Evolutionary conservation across 345 rosid genomes (phyloP), one percentile per base, ranked within the genome.

Genomic region (Eucalyptus marginata): DNA sequence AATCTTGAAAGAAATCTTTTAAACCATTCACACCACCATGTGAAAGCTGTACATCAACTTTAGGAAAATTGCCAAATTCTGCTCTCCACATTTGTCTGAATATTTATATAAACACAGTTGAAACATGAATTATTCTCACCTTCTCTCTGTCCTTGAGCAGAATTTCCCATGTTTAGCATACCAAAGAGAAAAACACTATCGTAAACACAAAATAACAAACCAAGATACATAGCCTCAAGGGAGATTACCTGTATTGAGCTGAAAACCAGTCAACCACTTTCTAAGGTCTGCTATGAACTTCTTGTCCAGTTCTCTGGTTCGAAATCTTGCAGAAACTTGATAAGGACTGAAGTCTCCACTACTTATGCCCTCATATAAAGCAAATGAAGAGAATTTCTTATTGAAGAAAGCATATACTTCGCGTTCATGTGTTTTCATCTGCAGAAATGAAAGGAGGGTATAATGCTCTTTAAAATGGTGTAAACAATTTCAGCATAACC

Each of bases 351-450:
- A 93, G 86, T 88, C 92, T 43, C 87, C 81, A 47, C 92, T 93
- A 87, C 88, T 91, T 89, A 88, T 88, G 79, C 93, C 94, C 87
- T 94, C 89, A 86, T 92, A 98, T 79, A 97, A 80, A 46, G 96
- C 96, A 93, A 95, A 98, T n/a, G 97, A 91, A 87, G 99, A 94
- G 80, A 89, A 87, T 88, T 86, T 86, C 91, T 94, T 94, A 91
- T 94, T 90, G 93, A 91, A 96, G 44, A 94, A 90, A 79, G 96
- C 97, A 94, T 91, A 92, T 24, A 93, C 94, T 88, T 89, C 94
- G 9, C 88, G 87, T 24, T 91, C 87, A 88, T 92, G 92, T 25
- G 49, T 68, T 89, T 91, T 94, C 88, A 96, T 93, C 97, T 96
- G 96, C 92, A 36, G 46, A 88, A 13, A 84, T 49, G 46, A 22